A percentile compares a stretch with the other conserved stretches of the same genome.
These are phyloP conservation scores for Aspergillus japonicus DNA, from an alignment of 2,329 filamentous ascomycete species.

Conservation along the genomic window DNA sequence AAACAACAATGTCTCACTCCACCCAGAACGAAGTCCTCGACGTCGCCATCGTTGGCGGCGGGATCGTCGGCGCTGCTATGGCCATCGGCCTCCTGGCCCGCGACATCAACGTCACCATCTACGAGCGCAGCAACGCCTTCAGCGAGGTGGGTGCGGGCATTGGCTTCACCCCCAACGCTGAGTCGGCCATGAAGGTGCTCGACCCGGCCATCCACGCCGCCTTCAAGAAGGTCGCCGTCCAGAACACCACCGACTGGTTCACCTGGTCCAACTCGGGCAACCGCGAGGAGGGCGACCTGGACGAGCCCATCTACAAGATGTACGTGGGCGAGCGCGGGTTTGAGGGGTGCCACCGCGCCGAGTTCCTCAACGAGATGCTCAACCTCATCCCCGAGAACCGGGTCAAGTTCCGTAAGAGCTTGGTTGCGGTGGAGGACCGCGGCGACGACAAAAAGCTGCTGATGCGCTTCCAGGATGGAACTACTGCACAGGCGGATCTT, in stretches of 20 bases:
- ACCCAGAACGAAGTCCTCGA: neutral
- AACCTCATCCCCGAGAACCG: constrained; percentile 38
- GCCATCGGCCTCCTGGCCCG: constrained; percentile 4
- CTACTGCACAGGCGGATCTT: neutral
- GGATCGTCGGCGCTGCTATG: constrained; percentile 10
- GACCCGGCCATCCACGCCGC: constrained; percentile 3
- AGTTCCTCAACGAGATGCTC: constrained; percentile 43
- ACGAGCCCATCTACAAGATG: constrained; percentile 14
- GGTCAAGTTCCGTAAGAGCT: constrained; percentile 35
- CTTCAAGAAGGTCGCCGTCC: constrained; percentile 4
- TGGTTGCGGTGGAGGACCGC: constrained; percentile 30
- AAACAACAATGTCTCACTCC: too few relatives aligned
- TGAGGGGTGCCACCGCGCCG: constrained; percentile 31
- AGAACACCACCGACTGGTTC: constrained; percentile 15
- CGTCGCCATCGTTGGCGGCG: constrained; percentile 11
- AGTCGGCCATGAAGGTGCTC: neutral
- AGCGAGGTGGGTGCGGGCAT: constrained; percentile 7
- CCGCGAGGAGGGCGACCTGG: constrained; percentile 9
- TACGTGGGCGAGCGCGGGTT: constrained; percentile 8
- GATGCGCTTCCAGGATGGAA: constrained; percentile 3
- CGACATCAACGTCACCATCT: constrained; percentile 2
- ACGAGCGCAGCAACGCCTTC: neutral
- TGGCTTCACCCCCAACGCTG: neutral
- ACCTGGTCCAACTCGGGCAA: constrained; percentile 19
- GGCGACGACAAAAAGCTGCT: constrained; percentile 7